These are phyloP conservation scores for Kuraishia ogatae DNA, from an alignment of 805 yeast genomes.

Conservation along the genomic window DNA sequence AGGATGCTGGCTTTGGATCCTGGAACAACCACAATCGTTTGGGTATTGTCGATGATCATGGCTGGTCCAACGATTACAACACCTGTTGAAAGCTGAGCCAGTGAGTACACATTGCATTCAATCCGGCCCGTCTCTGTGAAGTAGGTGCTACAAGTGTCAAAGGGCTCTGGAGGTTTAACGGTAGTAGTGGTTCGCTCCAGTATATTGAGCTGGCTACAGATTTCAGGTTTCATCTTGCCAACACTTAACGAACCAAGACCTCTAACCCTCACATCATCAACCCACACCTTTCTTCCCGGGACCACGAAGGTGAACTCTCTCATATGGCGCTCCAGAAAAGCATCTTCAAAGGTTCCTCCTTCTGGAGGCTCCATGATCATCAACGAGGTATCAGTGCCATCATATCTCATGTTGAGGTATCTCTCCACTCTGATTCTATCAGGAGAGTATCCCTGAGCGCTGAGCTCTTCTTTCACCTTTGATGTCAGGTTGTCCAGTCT, in stretches of 20 bases:
- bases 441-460: conserved; percentile 16
- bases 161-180: too few relatives aligned
- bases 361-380: conserved; percentile 46
- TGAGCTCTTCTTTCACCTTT: conserved; percentile 15
- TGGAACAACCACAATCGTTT: conserved; percentile 70
- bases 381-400: conserved; percentile 81
- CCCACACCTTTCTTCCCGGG: conserved; percentile 13
- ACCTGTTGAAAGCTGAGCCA: conserved; percentile 49
- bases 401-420: conserved; percentile 69
- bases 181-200: too few relatives aligned
- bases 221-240: too few relatives aligned
- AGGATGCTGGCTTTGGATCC: conserved; percentile 45
- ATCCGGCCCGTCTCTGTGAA: conserved; percentile 40
- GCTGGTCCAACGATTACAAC: conserved; percentile 59
- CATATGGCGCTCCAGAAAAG: conserved; percentile 20
- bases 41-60: conserved; percentile 71
- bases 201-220: too few relatives aligned
- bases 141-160: conserved; percentile 28
- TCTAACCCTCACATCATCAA: conserved; percentile 45
- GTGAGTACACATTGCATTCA: conserved; percentile 44
- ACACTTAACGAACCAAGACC: conserved; percentile 39
- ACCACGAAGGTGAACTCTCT: conserved; percentile 21
- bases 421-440: conserved; percentile 1
- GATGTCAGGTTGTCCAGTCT: conserved; percentile 11
- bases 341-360: conserved; percentile 12